A percentile compares a stretch with the other conserved stretches of the same genome.
These are phyloP conservation scores for Thoreauomyces humboldtii DNA, from an alignment of 192 early-diverging fungal genomes.

Conservation along the genomic window DNA sequence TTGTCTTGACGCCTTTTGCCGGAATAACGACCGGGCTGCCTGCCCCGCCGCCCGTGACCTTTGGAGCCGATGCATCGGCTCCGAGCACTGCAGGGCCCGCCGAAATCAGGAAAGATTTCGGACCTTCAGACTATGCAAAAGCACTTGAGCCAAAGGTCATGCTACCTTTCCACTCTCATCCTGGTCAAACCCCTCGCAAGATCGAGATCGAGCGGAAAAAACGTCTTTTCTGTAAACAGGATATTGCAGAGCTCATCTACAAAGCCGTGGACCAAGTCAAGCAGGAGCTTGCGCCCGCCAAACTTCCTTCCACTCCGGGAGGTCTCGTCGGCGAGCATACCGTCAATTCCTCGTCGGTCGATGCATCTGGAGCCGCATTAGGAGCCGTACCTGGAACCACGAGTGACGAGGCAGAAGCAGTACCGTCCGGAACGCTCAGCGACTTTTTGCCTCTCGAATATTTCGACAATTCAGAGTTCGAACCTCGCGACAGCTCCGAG, in stretches of 20 bases:
- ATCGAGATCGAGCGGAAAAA: slow-evolving; percentile 57
- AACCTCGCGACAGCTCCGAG: slow-evolving; percentile 42
- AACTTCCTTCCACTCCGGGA: not conserved
- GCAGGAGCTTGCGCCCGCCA: slow-evolving; percentile 3
- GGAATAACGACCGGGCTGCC: too few species aligned
- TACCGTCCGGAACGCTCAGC: not conserved
- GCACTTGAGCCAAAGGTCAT: slow-evolving; percentile 56
- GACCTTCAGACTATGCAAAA: slow-evolving; percentile 30
- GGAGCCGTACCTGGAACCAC: not conserved
- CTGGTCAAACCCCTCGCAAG: slow-evolving; percentile 53
- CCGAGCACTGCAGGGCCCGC: not conserved
- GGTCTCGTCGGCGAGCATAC: not conserved
- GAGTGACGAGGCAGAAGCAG: not conserved
- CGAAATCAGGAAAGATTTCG: not conserved
- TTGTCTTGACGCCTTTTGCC: too few species aligned
- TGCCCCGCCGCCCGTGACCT: too few species aligned
- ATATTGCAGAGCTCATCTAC: slow-evolving; percentile 24
- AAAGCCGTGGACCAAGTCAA: slow-evolving; percentile 8
- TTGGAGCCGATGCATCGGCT: not conserved
- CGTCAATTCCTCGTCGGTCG: too few species aligned
- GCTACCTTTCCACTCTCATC: slow-evolving; percentile 40
- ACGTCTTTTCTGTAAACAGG: slow-evolving; percentile 43
- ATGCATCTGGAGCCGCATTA: not conserved
- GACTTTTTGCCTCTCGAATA: slow-evolving; percentile 38
- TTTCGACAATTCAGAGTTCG: slow-evolving; percentile 53